These are phyloP conservation scores for Phyllosticta capitalensis DNA, from an alignment of 2,329 filamentous ascomycete species.

Conservation along the genomic window DNA sequence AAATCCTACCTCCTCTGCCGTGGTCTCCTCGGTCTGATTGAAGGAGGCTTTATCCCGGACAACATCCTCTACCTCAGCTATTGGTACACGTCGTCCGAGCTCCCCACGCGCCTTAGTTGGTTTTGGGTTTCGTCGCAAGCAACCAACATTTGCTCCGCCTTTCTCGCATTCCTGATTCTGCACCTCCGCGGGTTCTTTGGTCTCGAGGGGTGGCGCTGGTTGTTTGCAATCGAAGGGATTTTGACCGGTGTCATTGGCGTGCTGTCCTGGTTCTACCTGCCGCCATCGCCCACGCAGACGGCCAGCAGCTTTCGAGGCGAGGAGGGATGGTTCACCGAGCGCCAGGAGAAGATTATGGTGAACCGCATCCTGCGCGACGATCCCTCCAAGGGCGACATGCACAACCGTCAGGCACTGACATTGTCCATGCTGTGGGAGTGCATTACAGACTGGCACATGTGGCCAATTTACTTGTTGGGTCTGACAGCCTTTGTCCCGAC, in stretches of 20 bases:
- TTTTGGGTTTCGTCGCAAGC: conserved; percentile 62
- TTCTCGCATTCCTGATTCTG: conserved; percentile 47
- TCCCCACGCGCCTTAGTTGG: conserved; percentile 56
- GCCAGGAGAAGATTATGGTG: conserved; percentile 59
- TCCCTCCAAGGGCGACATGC: conserved; percentile 46
- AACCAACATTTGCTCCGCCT: conserved; percentile 47
- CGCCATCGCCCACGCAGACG: conserved; percentile 51
- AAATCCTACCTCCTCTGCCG: conserved; percentile 35
- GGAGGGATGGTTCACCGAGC: conserved; percentile 55
- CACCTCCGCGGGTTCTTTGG: conserved; percentile 42
- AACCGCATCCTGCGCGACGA: conserved; percentile 51
- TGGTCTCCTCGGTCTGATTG: conserved; percentile 36
- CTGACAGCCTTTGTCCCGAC: conserved; percentile 28
- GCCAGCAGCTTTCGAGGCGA: conserved; percentile 47
- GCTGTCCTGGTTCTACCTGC: conserved; percentile 29
- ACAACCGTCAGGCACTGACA: conserved; percentile 45
- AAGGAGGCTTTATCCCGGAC: conserved; percentile 50
- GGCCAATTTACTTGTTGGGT: conserved; percentile 45
- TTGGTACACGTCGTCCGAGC: conserved; percentile 63
- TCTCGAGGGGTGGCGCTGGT: conserved; percentile 47
- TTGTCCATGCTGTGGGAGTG: conserved; percentile 39
- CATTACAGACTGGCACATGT: conserved; percentile 46
- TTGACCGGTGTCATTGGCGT: conserved; percentile 29
- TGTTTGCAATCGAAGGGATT: conserved; percentile 38
- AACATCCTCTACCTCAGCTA: conserved; percentile 62